Evolutionary conservation across 1,139 yeast species (phyloP).

Genomic region (Diutina scorzettiae): DNA sequence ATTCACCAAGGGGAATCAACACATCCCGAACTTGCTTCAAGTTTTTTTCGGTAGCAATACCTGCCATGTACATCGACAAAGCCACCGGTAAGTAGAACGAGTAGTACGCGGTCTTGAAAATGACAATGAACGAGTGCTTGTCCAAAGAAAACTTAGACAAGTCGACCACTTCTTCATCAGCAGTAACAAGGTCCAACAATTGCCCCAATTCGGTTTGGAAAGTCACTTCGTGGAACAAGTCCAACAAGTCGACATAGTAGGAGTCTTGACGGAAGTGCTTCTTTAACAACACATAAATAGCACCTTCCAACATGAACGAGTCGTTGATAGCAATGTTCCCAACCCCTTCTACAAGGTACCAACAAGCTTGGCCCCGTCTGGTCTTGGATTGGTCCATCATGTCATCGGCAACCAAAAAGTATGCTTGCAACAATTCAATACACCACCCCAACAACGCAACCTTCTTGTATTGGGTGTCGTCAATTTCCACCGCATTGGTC

Average conservation of each 20-base stretch:
- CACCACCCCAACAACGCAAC: constrained; percentile 94
- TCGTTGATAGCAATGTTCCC: constrained; percentile 95
- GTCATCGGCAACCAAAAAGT: constrained; percentile 95
- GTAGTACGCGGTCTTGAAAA: constrained; percentile 94
- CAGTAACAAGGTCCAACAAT: constrained; percentile 86
- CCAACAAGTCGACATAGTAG: constrained; percentile 83
- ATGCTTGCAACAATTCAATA: constrained; percentile 90
- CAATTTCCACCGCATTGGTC: constrained; percentile 45
- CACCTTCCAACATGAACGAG: constrained; percentile 92
- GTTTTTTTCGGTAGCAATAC: constrained; percentile 56
- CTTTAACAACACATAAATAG: constrained; percentile 81
- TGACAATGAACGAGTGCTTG: constrained; percentile 91
- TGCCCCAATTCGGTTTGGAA: constrained; percentile 98
- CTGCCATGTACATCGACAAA: constrained; percentile 89
- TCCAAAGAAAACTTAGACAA: constrained; percentile 73
- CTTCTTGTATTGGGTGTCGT: constrained; percentile 60
- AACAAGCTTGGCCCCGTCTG: constrained; percentile 97
- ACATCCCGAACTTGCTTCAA: constrained; percentile 82
- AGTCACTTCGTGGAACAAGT: constrained; percentile 87
- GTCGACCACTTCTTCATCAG: constrained; percentile 92
- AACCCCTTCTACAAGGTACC: constrained; percentile 78
- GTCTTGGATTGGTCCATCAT: constrained; percentile 97
- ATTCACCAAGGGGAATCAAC: constrained; percentile 91
- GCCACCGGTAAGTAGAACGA: constrained; percentile 97
- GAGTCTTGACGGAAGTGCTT: constrained; percentile 73